Evolutionary conservation across 2,329 filamentous ascomycete species (phyloP).

Genomic region (Calonectria crousiana): DNA sequence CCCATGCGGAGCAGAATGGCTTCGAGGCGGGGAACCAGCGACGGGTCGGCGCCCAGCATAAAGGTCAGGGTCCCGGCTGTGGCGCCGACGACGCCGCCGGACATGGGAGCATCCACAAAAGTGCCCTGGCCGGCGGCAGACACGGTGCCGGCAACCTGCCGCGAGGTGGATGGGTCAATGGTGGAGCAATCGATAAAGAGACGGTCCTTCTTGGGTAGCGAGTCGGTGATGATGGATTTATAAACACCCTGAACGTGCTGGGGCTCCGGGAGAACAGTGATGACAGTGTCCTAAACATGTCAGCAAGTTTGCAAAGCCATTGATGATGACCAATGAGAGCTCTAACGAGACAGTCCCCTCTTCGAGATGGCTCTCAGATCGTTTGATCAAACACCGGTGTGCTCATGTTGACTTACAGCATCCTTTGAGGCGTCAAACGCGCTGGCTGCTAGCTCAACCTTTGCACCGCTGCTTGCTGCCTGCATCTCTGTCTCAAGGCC

Average conservation of each 20-base stretch:
- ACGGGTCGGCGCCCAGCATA: conserved; percentile 83
- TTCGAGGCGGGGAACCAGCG: conserved; percentile 73
- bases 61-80: conserved; percentile 90
- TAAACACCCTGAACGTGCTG: conserved; percentile 89
- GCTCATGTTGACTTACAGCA: conserved; percentile 57
- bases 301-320: background rate
- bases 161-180: conserved; percentile 90
- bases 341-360: background rate
- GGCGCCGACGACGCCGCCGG: conserved; percentile 93
- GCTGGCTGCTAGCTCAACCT: conserved; percentile 58
- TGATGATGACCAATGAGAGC: background rate
- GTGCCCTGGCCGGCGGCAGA: conserved; percentile 73
- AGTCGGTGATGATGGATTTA: conserved; percentile 75
- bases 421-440: conserved; percentile 63
- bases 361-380: background rate
- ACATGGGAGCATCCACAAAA: conserved; percentile 97
- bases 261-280: conserved; percentile 91
- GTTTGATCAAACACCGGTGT: background rate
- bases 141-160: conserved; percentile 79
- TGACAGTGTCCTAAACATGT: conserved; percentile 77
- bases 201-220: conserved; percentile 68
- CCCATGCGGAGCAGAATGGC: conserved; percentile 86
- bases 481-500: conserved; percentile 63
- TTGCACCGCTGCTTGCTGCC: conserved; percentile 58
- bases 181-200: conserved; percentile 97